Percentiles rank a stretch among this genome's conserved stretches.
Conservation (phyloP, 2,329 filamentous ascomycete genomes). For the Ceratocystis diversiconidia region DNA sequence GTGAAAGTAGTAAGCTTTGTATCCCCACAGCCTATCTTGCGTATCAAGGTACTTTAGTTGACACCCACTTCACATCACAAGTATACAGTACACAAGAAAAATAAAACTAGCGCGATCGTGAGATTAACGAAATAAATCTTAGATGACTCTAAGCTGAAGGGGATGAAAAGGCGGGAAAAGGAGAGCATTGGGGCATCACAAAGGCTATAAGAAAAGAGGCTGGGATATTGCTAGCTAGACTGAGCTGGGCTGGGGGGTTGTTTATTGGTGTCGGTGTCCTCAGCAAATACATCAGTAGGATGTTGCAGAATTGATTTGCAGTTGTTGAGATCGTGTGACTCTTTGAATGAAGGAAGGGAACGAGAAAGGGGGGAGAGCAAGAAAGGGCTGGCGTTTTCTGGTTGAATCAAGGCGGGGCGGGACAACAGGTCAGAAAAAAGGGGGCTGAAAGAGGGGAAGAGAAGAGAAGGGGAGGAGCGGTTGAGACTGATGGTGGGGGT, state of each 20-base stretch:
- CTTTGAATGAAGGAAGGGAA: background rate
- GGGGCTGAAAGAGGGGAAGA: background rate
- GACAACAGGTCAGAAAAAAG: background rate
- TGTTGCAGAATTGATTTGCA: background rate
- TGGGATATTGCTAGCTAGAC: background rate
- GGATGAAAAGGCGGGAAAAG: background rate
- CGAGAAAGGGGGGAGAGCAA: background rate
- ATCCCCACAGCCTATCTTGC: background rate
- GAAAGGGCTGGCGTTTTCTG: background rate
- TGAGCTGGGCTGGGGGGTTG: background rate
- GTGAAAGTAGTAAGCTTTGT: background rate
- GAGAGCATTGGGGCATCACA: background rate
- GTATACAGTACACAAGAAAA: background rate
- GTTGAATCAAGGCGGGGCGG: background rate
- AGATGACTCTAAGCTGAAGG: conserved; percentile 1
- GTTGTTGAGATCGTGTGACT: conserved; percentile 1
- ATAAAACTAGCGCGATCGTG: background rate
- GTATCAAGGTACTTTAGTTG: background rate
- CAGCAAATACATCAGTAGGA: background rate
- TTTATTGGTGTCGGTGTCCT: background rate
- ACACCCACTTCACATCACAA: too few relatives aligned
- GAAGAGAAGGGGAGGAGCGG: background rate
- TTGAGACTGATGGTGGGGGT: background rate
- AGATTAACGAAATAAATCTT: conserved; percentile 2
- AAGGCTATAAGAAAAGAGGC: background rate